Base-by-base conservation (phyloP, 495 filamentous ascomycete species). In the Bacidia rubella region DNA sequence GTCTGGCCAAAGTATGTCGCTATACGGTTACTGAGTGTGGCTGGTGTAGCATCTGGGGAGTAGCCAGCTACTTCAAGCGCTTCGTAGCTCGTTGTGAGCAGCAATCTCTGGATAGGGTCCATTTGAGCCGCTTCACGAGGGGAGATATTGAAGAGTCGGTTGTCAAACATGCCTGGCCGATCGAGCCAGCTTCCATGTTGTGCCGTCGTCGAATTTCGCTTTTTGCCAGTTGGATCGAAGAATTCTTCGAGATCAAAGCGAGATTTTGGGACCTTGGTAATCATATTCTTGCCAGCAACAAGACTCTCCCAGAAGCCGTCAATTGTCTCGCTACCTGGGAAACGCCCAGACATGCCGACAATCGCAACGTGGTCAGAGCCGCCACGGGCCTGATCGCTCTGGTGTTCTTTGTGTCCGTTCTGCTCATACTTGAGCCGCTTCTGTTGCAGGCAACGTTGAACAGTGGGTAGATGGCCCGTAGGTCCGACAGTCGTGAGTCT, bases 261-360 rank as follows among this genome's bases (percentile, higher is more conserved):
- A 15, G 50, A 46, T 42, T 10, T 20, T 24, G 50, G 50, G 17
- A 52, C 19, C 38, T 52, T 44, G 22, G 10, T 15, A 2, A 15
- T 4, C 15, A 7, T 49, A 32, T 26, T 32, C 23, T 11, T 32
- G 12, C 47, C 47, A 15, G 27, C 22, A 15, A 27, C 20, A 15
- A 49, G 25, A 32, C 17, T 17, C 0, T 66, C 27, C 67, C 66
- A 72, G 52, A 73, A 73, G n/a, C 74, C 68, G 0, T 68, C 64
- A 1, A 71, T 11, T 41, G 70, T 61, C 12, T 72, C 63, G 1
- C 73, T 74, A 0, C 72, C 74, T 10, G 74, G 65, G 0, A 70
- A 62, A 1, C 70, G 67, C 40, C 63, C 62, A 0, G 74, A 66
- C 71, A 76, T 73, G 0, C 75, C 74, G 11, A 78, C 60, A 3